Conservation (phyloP, 352 stramenopile species). For the Globisporangium takayamanum region DNA sequence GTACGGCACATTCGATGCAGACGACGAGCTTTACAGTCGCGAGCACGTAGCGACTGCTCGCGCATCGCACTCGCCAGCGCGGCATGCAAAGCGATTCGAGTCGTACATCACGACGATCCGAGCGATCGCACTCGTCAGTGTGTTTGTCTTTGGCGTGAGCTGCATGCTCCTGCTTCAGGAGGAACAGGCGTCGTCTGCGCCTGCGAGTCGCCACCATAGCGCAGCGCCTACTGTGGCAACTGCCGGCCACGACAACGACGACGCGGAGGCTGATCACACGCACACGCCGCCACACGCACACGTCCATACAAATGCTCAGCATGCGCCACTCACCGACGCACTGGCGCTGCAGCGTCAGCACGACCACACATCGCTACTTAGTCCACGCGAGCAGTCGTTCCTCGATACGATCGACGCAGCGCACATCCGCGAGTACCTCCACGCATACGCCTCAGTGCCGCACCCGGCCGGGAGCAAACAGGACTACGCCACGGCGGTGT, state of each 20-base stretch:
- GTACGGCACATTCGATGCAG: slow-evolving; percentile 43
- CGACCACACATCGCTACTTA: neutral
- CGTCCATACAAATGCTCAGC: too few species aligned
- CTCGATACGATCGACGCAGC: slow-evolving; percentile 21
- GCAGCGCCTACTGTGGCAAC: neutral
- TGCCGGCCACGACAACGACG: neutral
- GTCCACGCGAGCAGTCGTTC: slow-evolving; percentile 9
- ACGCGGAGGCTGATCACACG: neutral
- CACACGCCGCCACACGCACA: too few species aligned
- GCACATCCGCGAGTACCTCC: slow-evolving; percentile 31
- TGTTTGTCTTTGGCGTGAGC: slow-evolving; percentile 25
- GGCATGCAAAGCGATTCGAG: neutral
- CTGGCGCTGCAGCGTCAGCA: neutral
- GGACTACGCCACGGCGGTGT: slow-evolving; percentile 54
- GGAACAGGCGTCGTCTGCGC: neutral
- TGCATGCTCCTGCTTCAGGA: slow-evolving; percentile 19
- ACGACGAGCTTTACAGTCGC: neutral
- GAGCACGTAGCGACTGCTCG: neutral
- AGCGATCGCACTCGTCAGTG: slow-evolving; percentile 16
- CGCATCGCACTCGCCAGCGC: neutral
- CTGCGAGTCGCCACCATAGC: neutral
- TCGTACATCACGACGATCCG: slow-evolving; percentile 11
- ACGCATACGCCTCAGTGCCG: slow-evolving; percentile 39
- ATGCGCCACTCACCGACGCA: neutral
- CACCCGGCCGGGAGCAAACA: slow-evolving; percentile 35